A percentile compares a stretch with the other conserved stretches of the same genome.
Conservation (phyloP, 1,284 basidiomycete genomes). For the Bjerkandera adusta region DNA sequence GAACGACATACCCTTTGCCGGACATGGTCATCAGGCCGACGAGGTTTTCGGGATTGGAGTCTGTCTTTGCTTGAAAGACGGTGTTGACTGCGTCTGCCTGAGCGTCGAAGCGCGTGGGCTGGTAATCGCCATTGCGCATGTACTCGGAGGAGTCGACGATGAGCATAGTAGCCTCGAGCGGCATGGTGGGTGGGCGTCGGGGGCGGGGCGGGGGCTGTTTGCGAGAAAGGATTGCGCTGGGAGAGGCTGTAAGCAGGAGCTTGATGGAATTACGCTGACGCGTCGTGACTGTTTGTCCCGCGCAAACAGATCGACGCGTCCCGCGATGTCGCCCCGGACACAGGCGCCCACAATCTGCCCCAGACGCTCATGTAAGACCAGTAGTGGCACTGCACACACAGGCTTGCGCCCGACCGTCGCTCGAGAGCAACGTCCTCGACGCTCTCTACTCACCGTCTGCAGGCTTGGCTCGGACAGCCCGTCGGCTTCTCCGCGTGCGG, state of each 20-base stretch:
- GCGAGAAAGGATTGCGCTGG: too few species aligned
- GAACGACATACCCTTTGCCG: constrained; percentile 75
- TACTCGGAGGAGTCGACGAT: constrained; percentile 93
- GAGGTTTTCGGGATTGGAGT: constrained; percentile 95
- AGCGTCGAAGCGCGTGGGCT: constrained; percentile 84
- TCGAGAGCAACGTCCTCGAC: too few species aligned
- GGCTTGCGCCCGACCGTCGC: too few species aligned
- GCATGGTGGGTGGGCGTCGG: constrained; percentile 57
- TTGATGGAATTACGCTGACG: constrained; percentile 16
- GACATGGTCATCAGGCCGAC: constrained; percentile 99
- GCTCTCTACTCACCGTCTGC: too few species aligned
- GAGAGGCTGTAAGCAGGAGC: too few species aligned
- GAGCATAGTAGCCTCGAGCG: constrained; percentile 92
- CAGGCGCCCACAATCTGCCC: background rate
- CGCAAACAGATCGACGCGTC: background rate
- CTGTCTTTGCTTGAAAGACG: constrained; percentile 91
- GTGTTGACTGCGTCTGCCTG: constrained; percentile 91
- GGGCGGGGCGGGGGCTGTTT: constrained; percentile 2
- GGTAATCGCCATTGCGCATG: constrained; percentile 96
- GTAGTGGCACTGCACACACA: too few species aligned
- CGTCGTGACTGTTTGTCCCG: constrained; percentile 10
- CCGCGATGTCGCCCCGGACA: background rate
- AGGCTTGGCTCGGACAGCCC: too few species aligned
- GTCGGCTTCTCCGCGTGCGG: too few species aligned
- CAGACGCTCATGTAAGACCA: too few species aligned